Base-by-base conservation (phyloP, 2,329 filamentous ascomycete genomes). In the Botryotinia narcissicola region DNA sequence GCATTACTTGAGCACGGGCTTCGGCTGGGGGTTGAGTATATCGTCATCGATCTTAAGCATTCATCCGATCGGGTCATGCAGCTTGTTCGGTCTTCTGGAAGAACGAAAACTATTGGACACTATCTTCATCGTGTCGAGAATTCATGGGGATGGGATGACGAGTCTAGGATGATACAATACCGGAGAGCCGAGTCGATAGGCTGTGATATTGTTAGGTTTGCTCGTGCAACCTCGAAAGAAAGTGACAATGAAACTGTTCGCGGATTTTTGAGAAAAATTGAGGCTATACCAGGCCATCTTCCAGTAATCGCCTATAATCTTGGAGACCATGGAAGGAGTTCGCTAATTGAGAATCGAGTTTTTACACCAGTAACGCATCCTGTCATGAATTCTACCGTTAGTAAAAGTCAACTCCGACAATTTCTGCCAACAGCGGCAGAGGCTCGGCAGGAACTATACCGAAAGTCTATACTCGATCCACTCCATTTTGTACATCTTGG, bases 401-500 rank as follows among this genome's bases (percentile, higher is more conserved):
- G 79, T 70, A 79, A 78, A 48, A 78, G 78, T 66, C 77, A 79
- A 73, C 75, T 79, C 35, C 73, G 78, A 63, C 77, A 78, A 54
- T 80, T 79, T 57, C 77, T 80, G 22, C 78, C 78, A 51, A 93
- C 91, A 0, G 86, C 90, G 0, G 82, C 85, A 16, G 87, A 92
- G 74, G 88, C 90, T 0, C 92, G 91, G 9, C 83, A 87, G 74
- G 89, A 91, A 1, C 84, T 94, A 0, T 93, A 90, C 78, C 85
- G 89, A 6, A 90, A 88, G 1, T 92, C 91, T 73, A 84, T 91
- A 1, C 87, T 90, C 70, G 90, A 93, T 59, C 86, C 90, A 0
- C 89, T 94, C 85, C 89, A 90, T 68, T 89, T 93, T 72, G 92
- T 92, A 77, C 90, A 94, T 48, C 88, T 94, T 69, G 92, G 92